Conservation (phyloP, 73 alveolate species). For the Tetrahymena elliotti region DNA sequence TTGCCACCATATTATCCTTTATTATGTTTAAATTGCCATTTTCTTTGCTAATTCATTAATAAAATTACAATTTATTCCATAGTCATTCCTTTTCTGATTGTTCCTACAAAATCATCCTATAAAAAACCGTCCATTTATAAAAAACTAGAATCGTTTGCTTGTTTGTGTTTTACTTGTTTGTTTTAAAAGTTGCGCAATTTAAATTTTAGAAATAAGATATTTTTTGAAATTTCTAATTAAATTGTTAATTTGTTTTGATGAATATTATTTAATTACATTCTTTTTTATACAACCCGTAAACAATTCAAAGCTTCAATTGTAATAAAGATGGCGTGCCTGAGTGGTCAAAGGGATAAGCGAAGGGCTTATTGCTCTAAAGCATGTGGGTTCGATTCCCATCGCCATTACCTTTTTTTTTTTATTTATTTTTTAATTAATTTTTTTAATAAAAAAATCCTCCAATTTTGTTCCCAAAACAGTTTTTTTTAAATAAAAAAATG, state of each 20-base stretch:
- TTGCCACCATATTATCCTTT: background rate
- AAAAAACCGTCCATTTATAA: background rate
- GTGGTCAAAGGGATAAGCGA: conserved; percentile 4
- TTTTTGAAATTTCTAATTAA: background rate
- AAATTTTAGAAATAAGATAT: background rate
- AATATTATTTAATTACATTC: background rate
- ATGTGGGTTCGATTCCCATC: conserved; percentile 1
- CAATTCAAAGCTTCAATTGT: background rate
- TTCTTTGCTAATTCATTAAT: background rate
- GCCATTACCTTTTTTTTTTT: background rate
- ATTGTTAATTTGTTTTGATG: background rate
- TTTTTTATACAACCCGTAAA: background rate
- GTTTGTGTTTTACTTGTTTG: too few species aligned
- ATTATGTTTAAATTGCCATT: background rate
- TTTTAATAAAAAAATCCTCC: too few species aligned
- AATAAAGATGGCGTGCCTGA: background rate
- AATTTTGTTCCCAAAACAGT: too few species aligned
- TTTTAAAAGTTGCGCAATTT: background rate
- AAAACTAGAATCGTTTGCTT: background rate
- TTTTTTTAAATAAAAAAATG: too few species aligned
- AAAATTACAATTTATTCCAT: background rate
- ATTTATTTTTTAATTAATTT: background rate
- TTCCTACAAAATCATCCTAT: background rate
- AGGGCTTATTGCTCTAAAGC: background rate
- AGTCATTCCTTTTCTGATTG: background rate